A percentile compares a stretch with the other conserved stretches of the same genome.
These are phyloP conservation scores for Phytophthora idaei DNA, from an alignment of 352 stramenopile species.

Conservation along the genomic window DNA sequence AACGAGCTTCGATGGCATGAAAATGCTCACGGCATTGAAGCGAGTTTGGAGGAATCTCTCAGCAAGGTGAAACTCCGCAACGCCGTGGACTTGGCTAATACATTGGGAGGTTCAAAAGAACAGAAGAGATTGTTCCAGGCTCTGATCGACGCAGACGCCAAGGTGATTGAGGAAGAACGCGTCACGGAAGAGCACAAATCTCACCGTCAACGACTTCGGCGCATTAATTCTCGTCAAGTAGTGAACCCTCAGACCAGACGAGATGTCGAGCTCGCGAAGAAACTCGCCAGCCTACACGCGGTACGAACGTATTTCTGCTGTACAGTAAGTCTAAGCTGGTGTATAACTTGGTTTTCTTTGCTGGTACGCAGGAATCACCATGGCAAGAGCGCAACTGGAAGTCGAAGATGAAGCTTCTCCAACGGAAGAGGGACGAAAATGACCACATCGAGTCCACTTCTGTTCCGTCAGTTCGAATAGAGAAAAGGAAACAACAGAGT, in stretches of 20 bases:
- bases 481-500: not conserved
- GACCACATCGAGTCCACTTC: not conserved
- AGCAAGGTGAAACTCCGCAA: conserved; percentile 76
- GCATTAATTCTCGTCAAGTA: conserved; percentile 45
- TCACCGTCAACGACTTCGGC: conserved; percentile 59
- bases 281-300: conserved; percentile 15
- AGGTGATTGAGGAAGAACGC: conserved; percentile 74
- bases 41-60: conserved; percentile 60
- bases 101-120: conserved; percentile 56
- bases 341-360: not conserved
- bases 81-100: conserved; percentile 68
- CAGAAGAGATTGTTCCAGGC: conserved; percentile 69
- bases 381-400: conserved; percentile 82
- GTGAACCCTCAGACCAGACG: conserved; percentile 11
- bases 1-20: conserved; percentile 23
- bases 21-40: conserved; percentile 29
- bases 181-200: conserved; percentile 58
- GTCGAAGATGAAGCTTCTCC: conserved; percentile 25
- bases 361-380: conserved; percentile 46
- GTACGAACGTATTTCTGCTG: conserved; percentile 8
- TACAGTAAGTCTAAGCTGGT: not conserved
- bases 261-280: conserved; percentile 22
- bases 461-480: not conserved
- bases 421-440: conserved; percentile 16
- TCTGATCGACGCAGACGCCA: conserved; percentile 68